These are phyloP conservation scores for Globisporangium apiculatum DNA, from an alignment of 352 stramenopile species.

Conservation along the genomic window DNA sequence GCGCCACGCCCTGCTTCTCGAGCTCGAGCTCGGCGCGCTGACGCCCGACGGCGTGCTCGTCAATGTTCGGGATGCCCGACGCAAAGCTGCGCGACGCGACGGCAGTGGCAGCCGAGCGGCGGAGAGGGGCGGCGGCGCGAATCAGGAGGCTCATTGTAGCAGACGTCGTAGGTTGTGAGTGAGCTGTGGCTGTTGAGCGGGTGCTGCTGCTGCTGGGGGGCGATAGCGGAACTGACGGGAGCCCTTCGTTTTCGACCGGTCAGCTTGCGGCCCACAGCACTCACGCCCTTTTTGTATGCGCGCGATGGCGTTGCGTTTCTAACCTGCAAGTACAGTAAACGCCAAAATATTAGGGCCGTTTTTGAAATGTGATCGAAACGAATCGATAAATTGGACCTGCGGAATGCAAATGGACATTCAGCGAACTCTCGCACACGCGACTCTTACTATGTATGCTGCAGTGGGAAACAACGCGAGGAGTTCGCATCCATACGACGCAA, in stretches of 20 bases:
- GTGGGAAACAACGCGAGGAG: too few species aligned
- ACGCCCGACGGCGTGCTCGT: constrained; percentile 74
- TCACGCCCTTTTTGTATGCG: too few species aligned
- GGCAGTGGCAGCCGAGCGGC: constrained; percentile 22
- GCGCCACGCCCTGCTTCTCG: constrained; percentile 51
- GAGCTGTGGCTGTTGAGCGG: not conserved
- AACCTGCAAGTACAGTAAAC: not conserved
- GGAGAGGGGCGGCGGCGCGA: constrained; percentile 46
- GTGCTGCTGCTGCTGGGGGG: constrained; percentile 3
- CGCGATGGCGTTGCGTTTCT: constrained; percentile 11
- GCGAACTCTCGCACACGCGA: too few species aligned
- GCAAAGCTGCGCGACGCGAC: constrained; percentile 46
- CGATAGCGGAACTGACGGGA: constrained; percentile 16
- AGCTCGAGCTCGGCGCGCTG: constrained; percentile 71
- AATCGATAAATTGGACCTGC: constrained; percentile 4
- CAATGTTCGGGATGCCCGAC: constrained; percentile 65
- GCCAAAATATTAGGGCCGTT: not conserved
- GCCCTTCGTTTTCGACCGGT: constrained; percentile 11
- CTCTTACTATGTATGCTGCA: too few species aligned
- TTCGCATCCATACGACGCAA: too few species aligned
- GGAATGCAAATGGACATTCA: not conserved
- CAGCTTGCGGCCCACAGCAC: too few species aligned
- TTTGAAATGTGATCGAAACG: not conserved
- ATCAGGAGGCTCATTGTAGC: constrained; percentile 38
- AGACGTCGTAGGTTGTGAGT: too few species aligned